Conservation (phyloP, 768 basidiomycete species). For the Macrolepiota albuminosa region DNA sequence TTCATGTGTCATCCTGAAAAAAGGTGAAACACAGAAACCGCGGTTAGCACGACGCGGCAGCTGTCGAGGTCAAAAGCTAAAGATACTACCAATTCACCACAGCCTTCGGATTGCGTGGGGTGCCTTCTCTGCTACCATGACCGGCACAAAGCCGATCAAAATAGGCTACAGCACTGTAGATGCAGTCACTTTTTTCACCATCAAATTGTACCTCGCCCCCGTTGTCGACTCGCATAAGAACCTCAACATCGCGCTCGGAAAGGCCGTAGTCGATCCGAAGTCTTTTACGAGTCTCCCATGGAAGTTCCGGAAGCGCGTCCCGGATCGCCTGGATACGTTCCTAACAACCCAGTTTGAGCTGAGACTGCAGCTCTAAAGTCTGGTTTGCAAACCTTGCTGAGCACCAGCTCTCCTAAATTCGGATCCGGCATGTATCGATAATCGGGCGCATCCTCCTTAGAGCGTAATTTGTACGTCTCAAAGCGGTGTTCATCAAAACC, state of each 20-base stretch:
- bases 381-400: conserved; percentile 40
- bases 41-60: background rate
- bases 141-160: conserved; percentile 68
- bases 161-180: conserved; percentile 59
- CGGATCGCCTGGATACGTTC: conserved; percentile 52
- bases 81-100: conserved; percentile 78
- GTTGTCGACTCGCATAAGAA: conserved; percentile 70
- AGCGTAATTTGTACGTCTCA: conserved; percentile 77
- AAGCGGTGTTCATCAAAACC: conserved; percentile 82
- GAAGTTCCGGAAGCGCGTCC: conserved; percentile 68
- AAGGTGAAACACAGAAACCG: conserved; percentile 4
- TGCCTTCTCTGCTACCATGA: conserved; percentile 1
- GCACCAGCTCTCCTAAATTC: conserved; percentile 73
- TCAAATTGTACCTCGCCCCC: conserved; percentile 60
- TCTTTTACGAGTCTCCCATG: conserved; percentile 53
- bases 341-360: conserved; percentile 32
- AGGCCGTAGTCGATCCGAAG: conserved; percentile 47
- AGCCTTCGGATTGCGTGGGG: conserved; percentile 55
- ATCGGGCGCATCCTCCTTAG: conserved; percentile 93
- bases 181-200: conserved; percentile 32
- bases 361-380: background rate
- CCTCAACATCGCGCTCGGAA: conserved; percentile 62
- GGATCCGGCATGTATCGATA: conserved; percentile 99
- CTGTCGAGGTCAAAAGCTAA: conserved; percentile 5
- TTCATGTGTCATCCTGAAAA: conserved; percentile 83